Base-by-base conservation (phyloP, 1,139 yeast genomes). In the Taphrina sp. region DNA sequence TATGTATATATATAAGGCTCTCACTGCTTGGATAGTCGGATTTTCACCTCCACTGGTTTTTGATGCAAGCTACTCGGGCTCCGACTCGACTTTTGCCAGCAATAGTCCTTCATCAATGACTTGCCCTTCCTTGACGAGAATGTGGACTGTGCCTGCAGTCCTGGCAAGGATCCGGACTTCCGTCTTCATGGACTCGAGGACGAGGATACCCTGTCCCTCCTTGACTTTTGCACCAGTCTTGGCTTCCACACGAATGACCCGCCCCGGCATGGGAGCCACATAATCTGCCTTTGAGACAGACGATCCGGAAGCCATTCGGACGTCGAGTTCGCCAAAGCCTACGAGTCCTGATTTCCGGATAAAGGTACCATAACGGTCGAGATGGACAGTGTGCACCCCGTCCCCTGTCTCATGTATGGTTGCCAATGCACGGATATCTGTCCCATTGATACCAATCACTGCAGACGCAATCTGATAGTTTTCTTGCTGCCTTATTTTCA, bases 111-210 rank as follows among this genome's bases (percentile, higher is more conserved):
- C 52, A 24, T 19, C 42, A 14, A 34, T 24, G 14, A 45, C 22
- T n/a, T 45, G 31, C 4, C 52, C 52, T 17, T 34, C 52, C 42
- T 36, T 45, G 23, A 45, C 52, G 16, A 35, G 20, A 14, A 45
- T 20, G 5, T 37, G 23, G 17, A 26, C 41, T 12, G 23, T 22
- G 1, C 52, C 52, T 10, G 20, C 52, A 16, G 20, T 29, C 23
- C 42, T 34, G 16, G 96, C 81, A 59, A 72, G 74, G 42, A 90
- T 95, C 51, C 82, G 79, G 96, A 92, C 90, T 70, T 92, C 98
- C 0, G 98, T 92, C 75, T 92, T 92, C 98, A 92, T 92, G 54
- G 97, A 97, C 70, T 92, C 98, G 58, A 92, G 87, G 52, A 92
- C 89, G 61, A 92, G 78, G 62, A 92, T 75, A 3, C 89, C 89